Evolutionary conservation across 2,329 filamentous ascomycete species (phyloP), one percentile per base, ranked within the genome.

Genomic region (Orbilia brochopaga): DNA sequence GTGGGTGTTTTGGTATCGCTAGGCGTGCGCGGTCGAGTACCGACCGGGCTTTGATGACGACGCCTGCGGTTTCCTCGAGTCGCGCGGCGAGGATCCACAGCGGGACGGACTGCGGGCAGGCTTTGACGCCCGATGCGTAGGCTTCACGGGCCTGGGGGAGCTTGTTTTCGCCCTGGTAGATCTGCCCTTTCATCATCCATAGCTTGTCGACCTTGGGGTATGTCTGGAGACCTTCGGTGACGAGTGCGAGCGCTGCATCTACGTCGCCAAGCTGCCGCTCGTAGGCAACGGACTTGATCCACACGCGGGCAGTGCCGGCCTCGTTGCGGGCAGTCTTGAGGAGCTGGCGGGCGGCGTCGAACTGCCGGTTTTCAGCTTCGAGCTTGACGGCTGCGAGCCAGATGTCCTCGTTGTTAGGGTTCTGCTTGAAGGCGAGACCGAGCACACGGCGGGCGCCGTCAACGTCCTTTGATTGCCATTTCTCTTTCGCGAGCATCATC

Each of bases 151-250:
- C 94, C 79, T 94, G 90, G 0, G 89, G 88, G 13, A 89, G 81
- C 81, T 91, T 92, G 76, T 86, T 88, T 52, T 92, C 85, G 48
- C 88, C 85, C 78, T 97, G 90, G 83, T 99, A 99, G 74, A 97
- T 94, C 78, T 99, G 94, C 0, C 95, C 94, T 81, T 99, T 99
- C 83, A 96, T 90, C 90, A 97, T 97, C 89, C 93, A 97, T 23
- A 99, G 84, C 80, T 97, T 97, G 58, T 91, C 85, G 11, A 89
- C 87, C 50, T 87, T 86, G 0, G 94, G 93, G 81, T 96, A 99
- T 8, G 91, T 85, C 75, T 92, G 88, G 37, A 99, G 82, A 0
- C 89, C 94, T 78, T 95, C 89, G 69, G 92, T 91, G 48, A 90
- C 90, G 10, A 99, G 87, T 77, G 95, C 90, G 13, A 99, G 84